Evolutionary conservation across 2,329 filamentous ascomycete genomes (phyloP).

Genomic region (Colletotrichum falcatum): DNA sequence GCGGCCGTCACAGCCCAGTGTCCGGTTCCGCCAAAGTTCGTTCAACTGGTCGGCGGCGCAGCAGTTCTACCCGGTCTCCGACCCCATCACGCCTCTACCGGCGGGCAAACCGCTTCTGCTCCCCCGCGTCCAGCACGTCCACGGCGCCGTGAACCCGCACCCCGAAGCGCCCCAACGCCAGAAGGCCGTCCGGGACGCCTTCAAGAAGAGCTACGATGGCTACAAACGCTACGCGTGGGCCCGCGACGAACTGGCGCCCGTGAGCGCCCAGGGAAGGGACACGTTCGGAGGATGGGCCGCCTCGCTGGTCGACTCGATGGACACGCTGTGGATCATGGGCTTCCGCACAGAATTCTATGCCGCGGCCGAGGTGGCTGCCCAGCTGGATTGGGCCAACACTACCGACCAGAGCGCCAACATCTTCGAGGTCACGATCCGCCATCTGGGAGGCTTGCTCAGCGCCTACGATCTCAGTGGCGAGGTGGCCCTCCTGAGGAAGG

Average conservation of each 20-base stretch:
- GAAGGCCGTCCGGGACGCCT: constrained; percentile 50
- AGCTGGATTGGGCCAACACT: constrained; percentile 65
- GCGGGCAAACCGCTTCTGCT: constrained; percentile 44
- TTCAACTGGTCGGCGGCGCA: constrained; percentile 49
- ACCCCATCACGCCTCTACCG: constrained; percentile 49
- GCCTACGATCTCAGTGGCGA: constrained; percentile 75
- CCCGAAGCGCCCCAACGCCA: constrained; percentile 40
- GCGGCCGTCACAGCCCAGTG: constrained; percentile 34
- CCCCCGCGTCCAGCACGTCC: constrained; percentile 50
- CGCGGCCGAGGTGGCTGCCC: constrained; percentile 56
- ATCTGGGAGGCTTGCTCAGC: constrained; percentile 76
- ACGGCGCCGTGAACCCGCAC: constrained; percentile 53
- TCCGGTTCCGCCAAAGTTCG: constrained; percentile 44
- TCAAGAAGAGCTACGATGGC: constrained; percentile 54
- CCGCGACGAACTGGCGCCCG: constrained; percentile 58
- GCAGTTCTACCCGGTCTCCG: constrained; percentile 47
- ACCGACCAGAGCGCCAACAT: constrained; percentile 63
- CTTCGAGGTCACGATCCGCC: constrained; percentile 79
- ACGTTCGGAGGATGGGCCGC: constrained; percentile 62
- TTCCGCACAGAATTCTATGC: constrained; percentile 62
- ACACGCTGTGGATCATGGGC: constrained; percentile 68
- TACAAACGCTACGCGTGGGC: constrained; percentile 60
- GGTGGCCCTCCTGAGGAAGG: constrained; percentile 69
- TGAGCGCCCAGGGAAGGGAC: constrained; percentile 54
- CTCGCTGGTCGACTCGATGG: constrained; percentile 60